Conservation (phyloP, 768 basidiomycete species). For the Artomyces pyxidatus region DNA sequence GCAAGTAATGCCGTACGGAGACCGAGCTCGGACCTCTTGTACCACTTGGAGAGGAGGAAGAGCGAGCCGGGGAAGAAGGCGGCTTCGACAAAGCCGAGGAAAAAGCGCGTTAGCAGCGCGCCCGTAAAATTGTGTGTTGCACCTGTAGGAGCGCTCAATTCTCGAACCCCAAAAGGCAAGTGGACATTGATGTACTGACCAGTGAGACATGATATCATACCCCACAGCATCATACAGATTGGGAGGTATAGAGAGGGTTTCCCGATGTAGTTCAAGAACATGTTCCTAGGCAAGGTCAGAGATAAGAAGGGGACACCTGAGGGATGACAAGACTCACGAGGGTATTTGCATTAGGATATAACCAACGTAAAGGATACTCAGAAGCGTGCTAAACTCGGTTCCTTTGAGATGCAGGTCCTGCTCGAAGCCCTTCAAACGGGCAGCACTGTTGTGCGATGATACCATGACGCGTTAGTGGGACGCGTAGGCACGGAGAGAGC, state of each 20-base stretch:
- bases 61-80: constrained; percentile 67
- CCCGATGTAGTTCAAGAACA: constrained; percentile 60
- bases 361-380: constrained; percentile 63
- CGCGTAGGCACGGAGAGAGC: background rate
- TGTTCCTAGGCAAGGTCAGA: constrained; percentile 40
- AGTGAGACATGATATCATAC: constrained; percentile 36
- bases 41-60: constrained; percentile 63
- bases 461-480: too few species aligned
- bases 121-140: constrained; percentile 37
- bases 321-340: constrained; percentile 36
- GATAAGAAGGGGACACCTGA: background rate
- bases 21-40: constrained; percentile 64
- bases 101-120: constrained; percentile 61
- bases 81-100: constrained; percentile 54
- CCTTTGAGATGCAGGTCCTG: constrained; percentile 55
- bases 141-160: constrained; percentile 6
- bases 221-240: constrained; percentile 65
- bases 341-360: constrained; percentile 79
- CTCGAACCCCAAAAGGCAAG: background rate
- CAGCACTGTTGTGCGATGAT: too few species aligned
- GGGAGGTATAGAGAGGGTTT: constrained; percentile 65
- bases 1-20: constrained; percentile 58
- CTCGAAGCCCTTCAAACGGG: constrained; percentile 65
- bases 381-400: constrained; percentile 55
- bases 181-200: constrained; percentile 19